Conservation (phyloP, 2,329 filamentous ascomycete genomes). For the Aspergillus pseudoterreus region DNA sequence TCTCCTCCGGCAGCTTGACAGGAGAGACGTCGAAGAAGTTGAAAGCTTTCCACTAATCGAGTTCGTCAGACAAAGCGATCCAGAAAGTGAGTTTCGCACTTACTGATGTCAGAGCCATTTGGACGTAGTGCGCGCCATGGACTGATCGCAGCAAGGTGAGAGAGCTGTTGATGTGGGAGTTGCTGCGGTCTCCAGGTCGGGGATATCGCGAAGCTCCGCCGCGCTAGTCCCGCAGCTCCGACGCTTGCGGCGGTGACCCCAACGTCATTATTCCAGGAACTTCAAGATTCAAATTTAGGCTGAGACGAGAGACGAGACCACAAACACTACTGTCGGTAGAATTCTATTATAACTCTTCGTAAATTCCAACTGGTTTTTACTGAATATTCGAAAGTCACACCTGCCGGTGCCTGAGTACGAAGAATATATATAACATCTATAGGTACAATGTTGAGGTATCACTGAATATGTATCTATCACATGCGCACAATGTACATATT, state of each 20-base stretch:
- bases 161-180: constrained; percentile 5
- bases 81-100: background rate
- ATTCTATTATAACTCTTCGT: too few species aligned
- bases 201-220: constrained; percentile 17
- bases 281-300: too few species aligned
- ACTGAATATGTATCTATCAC: too few species aligned
- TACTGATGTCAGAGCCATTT: constrained; percentile 46
- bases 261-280: background rate
- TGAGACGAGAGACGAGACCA: too few species aligned
- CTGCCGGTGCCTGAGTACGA: too few species aligned
- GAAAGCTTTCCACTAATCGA: constrained; percentile 90
- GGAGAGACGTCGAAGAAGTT: constrained; percentile 97
- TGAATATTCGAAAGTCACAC: too few species aligned
- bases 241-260: background rate
- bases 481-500: too few species aligned
- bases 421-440: too few species aligned
- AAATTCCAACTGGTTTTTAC: too few species aligned
- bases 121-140: constrained; percentile 31
- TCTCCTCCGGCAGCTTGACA: constrained; percentile 75
- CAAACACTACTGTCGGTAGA: too few species aligned
- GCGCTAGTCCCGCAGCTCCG: constrained; percentile 7
- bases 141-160: constrained; percentile 14
- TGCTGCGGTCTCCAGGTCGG: background rate
- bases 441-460: too few species aligned
- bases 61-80: constrained; percentile 7